These are phyloP conservation scores for Fusarium luffae DNA, from an alignment of 2,329 filamentous ascomycete genomes.

Conservation along the genomic window DNA sequence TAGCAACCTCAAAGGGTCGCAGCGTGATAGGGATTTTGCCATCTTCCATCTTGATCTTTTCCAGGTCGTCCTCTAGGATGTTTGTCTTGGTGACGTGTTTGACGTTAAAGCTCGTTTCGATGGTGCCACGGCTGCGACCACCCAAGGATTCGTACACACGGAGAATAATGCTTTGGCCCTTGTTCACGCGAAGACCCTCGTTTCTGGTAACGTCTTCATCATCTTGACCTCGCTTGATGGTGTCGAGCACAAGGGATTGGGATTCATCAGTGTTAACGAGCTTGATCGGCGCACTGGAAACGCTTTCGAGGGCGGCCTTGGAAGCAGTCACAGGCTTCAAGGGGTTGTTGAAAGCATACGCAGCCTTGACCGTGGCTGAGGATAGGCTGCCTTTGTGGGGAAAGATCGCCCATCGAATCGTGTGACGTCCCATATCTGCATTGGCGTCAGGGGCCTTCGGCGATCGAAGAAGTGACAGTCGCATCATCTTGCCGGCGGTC, in stretches of 20 bases:
- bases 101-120: slow-evolving; percentile 75
- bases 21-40: slow-evolving; percentile 71
- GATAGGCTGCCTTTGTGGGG: slow-evolving; percentile 82
- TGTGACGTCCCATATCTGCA: slow-evolving; percentile 91
- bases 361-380: slow-evolving; percentile 80
- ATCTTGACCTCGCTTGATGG: slow-evolving; percentile 92
- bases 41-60: slow-evolving; percentile 66
- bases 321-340: slow-evolving; percentile 57
- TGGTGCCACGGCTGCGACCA: slow-evolving; percentile 77
- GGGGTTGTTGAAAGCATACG: slow-evolving; percentile 91
- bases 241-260: slow-evolving; percentile 81
- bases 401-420: slow-evolving; percentile 89
- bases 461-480: slow-evolving; percentile 84
- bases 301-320: slow-evolving; percentile 43
- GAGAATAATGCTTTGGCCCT: slow-evolving; percentile 82
- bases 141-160: slow-evolving; percentile 91
- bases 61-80: slow-evolving; percentile 85
- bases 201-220: slow-evolving; percentile 77
- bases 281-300: slow-evolving; percentile 64
- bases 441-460: slow-evolving; percentile 94
- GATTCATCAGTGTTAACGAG: slow-evolving; percentile 67
- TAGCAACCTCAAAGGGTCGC: slow-evolving; percentile 86
- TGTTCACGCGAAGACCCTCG: slow-evolving; percentile 70
- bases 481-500: slow-evolving; percentile 88
- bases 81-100: slow-evolving; percentile 86